Conservation (phyloP, 2,329 filamentous ascomycete genomes). For the Myriosclerotinia curreyana region DNA sequence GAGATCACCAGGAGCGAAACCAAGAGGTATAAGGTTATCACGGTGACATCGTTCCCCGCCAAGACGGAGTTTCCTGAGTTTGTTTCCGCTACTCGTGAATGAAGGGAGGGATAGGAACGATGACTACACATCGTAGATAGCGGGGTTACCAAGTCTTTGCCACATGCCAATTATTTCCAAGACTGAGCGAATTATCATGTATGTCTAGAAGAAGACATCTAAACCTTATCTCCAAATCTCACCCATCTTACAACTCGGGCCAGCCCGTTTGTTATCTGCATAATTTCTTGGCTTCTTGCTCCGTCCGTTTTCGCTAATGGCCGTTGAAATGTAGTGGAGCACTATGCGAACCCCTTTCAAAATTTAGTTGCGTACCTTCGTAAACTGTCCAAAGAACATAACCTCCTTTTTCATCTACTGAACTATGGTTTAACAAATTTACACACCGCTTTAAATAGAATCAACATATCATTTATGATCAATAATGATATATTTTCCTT, state of each 20-base stretch:
- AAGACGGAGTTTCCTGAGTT: conserved; percentile 3
- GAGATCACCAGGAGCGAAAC: neutral
- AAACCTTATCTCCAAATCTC: conserved; percentile 11
- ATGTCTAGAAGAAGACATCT: neutral
- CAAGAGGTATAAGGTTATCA: neutral
- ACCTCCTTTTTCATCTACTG: conserved; percentile 1
- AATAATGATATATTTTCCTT: conserved; percentile 9
- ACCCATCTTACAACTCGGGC: conserved; percentile 6
- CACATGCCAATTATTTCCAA: conserved; percentile 17
- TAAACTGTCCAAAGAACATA: neutral
- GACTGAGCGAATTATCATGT: conserved; percentile 2
- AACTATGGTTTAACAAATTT: neutral
- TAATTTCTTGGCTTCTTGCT: neutral
- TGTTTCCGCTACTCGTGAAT: conserved; percentile 11
- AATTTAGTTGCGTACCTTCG: neutral
- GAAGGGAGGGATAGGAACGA: neutral
- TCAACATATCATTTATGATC: neutral
- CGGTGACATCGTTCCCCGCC: conserved; percentile 12
- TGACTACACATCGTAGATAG: conserved; percentile 15
- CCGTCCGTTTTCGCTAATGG: conserved; percentile 10
- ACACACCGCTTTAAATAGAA: conserved; percentile 1
- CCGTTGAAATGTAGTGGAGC: conserved; percentile 12
- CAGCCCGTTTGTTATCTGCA: conserved; percentile 10
- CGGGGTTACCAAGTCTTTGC: neutral
- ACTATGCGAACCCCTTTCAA: conserved; percentile 19